Evolutionary conservation across 768 basidiomycete genomes (phyloP), one percentile per base, ranked within the genome.

Genomic region (Lactifluus piperatus): DNA sequence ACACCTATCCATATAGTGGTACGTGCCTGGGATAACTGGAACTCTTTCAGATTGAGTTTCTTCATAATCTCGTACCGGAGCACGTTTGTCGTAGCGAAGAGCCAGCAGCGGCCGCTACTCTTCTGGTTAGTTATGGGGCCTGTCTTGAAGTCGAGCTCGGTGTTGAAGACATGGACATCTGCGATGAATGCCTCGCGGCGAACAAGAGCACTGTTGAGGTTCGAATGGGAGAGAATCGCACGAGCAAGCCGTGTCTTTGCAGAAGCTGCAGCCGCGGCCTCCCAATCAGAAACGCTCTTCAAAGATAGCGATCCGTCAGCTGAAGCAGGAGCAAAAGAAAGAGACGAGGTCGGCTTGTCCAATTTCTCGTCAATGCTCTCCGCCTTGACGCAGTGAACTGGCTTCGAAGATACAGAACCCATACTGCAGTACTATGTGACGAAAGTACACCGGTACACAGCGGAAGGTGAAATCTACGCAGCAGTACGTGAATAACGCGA

Each of bases 61-160:
- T 88, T 88, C 83, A 91, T 89, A 64, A 94, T 77, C 52, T 84
- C 81, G 72, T 90, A 88, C 44, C 94, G 79, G 59, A 93, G 76
- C 26, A 92, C 81, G 71, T 92, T 91, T 62, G 91, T 94, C 7
- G 91, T 89, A 2, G 94, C 90, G 70, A 97, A 97, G 8, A 97
- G 77, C 94, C 95, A 98, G 75, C 94, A 98, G 48, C 94, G 77
- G 0, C 94, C 94, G 57, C 86, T 89, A 68, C 79, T 83, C 74
- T 84, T 88, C 80, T 95, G 93, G 72, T 87, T 81, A 13, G 91
- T 94, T 63, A 94, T 75, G 10, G 92, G 92, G 2, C 79, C 81
- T 1, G 91, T 84, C 77, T 89, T 88, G 74, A 87, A 86, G 55
- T 85, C 86, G 22, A 97, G 68, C 62, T 82, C 76, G 64, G 83